A percentile compares a stretch with the other conserved stretches of the same genome.
Evolutionary conservation across 495 filamentous ascomycete species (phyloP).

Genomic region (Penicillium coprophilum): DNA sequence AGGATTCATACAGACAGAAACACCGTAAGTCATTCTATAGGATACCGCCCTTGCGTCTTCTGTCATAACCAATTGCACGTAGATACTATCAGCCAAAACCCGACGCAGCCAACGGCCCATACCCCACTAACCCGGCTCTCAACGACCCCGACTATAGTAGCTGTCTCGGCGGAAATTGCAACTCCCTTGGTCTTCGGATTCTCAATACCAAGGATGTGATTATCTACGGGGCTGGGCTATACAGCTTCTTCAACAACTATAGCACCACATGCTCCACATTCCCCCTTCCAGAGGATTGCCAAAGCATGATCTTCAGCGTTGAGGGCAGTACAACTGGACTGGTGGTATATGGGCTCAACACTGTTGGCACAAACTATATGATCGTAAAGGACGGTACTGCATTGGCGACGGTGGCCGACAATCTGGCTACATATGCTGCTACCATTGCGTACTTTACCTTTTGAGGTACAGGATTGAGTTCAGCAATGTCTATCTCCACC

Average conservation of each 20-base stretch:
- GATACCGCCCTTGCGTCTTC: neutral
- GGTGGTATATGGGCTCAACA: constrained; percentile 50
- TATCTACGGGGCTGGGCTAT: constrained; percentile 71
- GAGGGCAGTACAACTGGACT: constrained; percentile 39
- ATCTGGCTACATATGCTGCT: constrained; percentile 54
- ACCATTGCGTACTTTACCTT: constrained; percentile 51
- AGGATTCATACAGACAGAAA: constrained; percentile 82
- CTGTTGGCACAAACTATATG: constrained; percentile 49
- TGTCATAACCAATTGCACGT: neutral
- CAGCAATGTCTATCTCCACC: too few relatives aligned
- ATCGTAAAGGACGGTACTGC: constrained; percentile 49
- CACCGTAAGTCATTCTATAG: constrained; percentile 45
- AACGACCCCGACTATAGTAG: constrained; percentile 60
- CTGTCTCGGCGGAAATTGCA: constrained; percentile 54
- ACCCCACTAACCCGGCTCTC: constrained; percentile 43
- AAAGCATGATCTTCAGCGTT: constrained; percentile 60
- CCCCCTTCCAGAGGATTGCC: constrained; percentile 54
- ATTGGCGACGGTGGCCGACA: constrained; percentile 52
- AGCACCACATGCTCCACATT: constrained; percentile 45
- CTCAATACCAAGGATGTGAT: constrained; percentile 56
- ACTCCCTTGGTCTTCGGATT: constrained; percentile 67
- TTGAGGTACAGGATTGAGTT: neutral
- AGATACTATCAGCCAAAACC: constrained; percentile 66
- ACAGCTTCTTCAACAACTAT: constrained; percentile 73
- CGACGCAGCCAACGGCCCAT: constrained; percentile 56